Base-by-base conservation (phyloP, 768 basidiomycete genomes). In the Lepiota brunneoincarnata region DNA sequence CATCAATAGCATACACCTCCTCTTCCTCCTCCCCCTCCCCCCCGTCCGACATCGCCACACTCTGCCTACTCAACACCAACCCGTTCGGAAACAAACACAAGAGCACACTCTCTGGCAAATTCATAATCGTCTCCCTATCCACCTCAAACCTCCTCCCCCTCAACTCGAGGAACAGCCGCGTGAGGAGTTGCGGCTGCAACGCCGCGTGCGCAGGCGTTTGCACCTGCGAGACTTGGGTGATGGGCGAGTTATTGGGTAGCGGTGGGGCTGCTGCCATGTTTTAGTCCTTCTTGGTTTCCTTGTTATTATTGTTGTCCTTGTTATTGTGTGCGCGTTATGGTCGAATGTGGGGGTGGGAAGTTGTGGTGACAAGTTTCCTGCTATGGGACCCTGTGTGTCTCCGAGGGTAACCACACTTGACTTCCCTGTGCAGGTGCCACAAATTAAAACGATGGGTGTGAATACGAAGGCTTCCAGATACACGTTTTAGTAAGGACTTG, bases 1-100 rank as follows among this genome's bases (percentile, higher is more conserved):
- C 96, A 68, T 98, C 96, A 65, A 98, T 95, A 37, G 81, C 91
- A 69, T 97, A 98, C 21, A 98, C 84, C 64, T 98, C 94, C 65
- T 96, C 95, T 61, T 91, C 91, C 45, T 91, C 90, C 39, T 72
- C 65, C 18, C 63, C 58, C 37, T 84, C 89, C 23, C 84, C 87
- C 18, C 84, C 86, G 54, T 88, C 89, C 6, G 83, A 82, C 51
- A 89, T 72, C 15, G 86, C 86, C 6, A 82, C 80, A 56, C 88
- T 89, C 65, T 95, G 91, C 57, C 94, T 79, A 66, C 89, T 93
- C 50, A 98, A 79, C 36, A 98, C 93, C 56, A 98, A 83, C 17
- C 96, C 97, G 64, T 98, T 98, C 9, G 97, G 97, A 67, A 98
- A 99, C 58, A 99, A 78, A 70, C 95, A 98, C 35, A 99, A 76